These are phyloP conservation scores for Aspergillus heteromorphus DNA, from an alignment of 495 filamentous ascomycete genomes.

Conservation along the genomic window DNA sequence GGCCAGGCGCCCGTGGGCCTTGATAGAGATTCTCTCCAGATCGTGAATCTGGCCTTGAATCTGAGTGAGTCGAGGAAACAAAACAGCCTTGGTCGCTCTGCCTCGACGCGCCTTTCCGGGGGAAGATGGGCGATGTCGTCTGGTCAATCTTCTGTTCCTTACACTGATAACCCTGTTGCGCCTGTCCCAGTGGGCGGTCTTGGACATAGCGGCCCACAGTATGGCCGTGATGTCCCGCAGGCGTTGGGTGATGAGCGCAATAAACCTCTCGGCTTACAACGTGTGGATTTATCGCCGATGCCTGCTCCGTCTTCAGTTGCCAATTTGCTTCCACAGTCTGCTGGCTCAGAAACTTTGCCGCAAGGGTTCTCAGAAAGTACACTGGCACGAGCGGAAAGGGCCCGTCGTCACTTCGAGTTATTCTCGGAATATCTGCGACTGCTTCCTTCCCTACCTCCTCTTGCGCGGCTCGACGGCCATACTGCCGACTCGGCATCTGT, in stretches of 20 bases:
- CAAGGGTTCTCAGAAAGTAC: slow-evolving; percentile 75
- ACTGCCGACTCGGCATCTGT: not conserved
- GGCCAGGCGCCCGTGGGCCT: slow-evolving; percentile 31
- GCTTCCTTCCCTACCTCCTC: slow-evolving; percentile 65
- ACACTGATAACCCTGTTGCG: slow-evolving; percentile 15
- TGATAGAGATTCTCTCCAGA: slow-evolving; percentile 74
- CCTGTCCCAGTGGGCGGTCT: slow-evolving; percentile 13
- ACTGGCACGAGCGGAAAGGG: slow-evolving; percentile 69
- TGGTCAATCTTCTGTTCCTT: slow-evolving; percentile 43
- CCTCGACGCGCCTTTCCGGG: slow-evolving; percentile 29
- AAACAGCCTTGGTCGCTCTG: slow-evolving; percentile 27
- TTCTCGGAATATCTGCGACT: slow-evolving; percentile 74
- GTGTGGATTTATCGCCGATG: not conserved
- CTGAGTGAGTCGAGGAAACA: slow-evolving; percentile 76
- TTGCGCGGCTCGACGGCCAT: slow-evolving; percentile 26
- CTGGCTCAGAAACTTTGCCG: slow-evolving; percentile 25
- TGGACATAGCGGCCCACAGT: slow-evolving; percentile 9
- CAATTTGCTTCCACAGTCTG: slow-evolving; percentile 28
- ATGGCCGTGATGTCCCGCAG: slow-evolving; percentile 17
- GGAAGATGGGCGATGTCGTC: slow-evolving; percentile 48
- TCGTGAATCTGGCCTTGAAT: slow-evolving; percentile 85
- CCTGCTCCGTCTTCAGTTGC: slow-evolving; percentile 23
- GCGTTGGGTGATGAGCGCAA: slow-evolving; percentile 9
- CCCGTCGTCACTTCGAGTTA: slow-evolving; percentile 72
- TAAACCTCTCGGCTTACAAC: not conserved